A percentile compares a stretch with the other conserved stretches of the same genome.
phyloP scores from a whole-genome alignment of 805 yeast genomes.

The Maudiozyma pseudohumilis region DNA sequence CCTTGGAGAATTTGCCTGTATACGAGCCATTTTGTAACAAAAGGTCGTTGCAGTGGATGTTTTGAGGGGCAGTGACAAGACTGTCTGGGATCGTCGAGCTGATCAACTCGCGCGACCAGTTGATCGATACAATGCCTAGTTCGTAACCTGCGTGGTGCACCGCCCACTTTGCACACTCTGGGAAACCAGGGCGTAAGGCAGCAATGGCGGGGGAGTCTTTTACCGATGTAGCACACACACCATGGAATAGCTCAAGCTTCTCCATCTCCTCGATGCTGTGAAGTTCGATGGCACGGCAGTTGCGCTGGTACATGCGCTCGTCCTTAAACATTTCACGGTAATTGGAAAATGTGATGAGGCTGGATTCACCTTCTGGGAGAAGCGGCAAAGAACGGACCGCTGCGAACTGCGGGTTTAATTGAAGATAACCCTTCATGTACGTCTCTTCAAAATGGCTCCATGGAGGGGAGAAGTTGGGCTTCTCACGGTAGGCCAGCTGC shows the following conservation, averaged over 20 bases:
- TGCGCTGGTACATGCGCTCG: constrained; percentile 14
- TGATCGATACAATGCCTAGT: constrained; percentile 14
- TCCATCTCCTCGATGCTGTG: constrained; percentile 20
- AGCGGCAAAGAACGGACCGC: not conserved
- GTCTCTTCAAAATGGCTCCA: constrained; percentile 21
- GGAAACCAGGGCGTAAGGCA: constrained; percentile 13
- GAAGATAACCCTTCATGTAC: constrained; percentile 15
- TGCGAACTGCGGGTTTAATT: not conserved
- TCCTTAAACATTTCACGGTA: constrained; percentile 8
- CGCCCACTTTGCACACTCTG: constrained; percentile 6
- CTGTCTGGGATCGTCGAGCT: constrained; percentile 8
- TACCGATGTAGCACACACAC: constrained; percentile 12
- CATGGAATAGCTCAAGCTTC: constrained; percentile 11
- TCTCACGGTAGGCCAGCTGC: constrained; percentile 15
- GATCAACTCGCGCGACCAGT: constrained; percentile 27
- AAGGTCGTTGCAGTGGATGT: constrained; percentile 20
- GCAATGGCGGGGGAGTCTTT: no score
- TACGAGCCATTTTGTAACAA: constrained; percentile 9
- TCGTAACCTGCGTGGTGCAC: no score
- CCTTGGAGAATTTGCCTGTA: constrained; percentile 19
- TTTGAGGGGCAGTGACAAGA: constrained; percentile 2
- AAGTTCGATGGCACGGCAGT: constrained; percentile 15
- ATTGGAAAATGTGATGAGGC: constrained; percentile 4
- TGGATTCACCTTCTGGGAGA: not conserved
- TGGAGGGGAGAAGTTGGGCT: constrained; percentile 11